Conservation (phyloP, 768 basidiomycete species). For the Suillus subaureus region DNA sequence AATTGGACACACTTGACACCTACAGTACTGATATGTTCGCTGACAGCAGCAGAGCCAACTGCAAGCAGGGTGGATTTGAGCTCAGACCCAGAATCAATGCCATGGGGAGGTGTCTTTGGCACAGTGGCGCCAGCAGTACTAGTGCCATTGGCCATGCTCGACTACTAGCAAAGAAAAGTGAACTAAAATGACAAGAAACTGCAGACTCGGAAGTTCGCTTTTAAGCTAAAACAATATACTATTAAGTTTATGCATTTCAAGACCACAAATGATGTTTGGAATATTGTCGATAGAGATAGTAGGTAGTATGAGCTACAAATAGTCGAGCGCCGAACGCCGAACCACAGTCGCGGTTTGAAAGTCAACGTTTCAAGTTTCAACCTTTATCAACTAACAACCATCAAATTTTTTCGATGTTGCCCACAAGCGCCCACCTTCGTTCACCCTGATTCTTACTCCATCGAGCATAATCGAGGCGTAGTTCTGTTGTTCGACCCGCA, state of each 20-base stretch:
- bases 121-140: neutral
- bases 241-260: neutral
- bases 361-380: too few relatives aligned
- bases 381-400: neutral
- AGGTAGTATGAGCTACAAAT: neutral
- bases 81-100: neutral
- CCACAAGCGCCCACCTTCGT: neutral
- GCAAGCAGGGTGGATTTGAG: constrained; percentile 6
- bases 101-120: neutral
- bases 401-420: neutral
- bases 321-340: neutral
- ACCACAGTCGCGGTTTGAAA: neutral
- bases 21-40: neutral
- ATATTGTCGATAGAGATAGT: neutral
- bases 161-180: neutral
- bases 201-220: neutral
- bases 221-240: neutral
- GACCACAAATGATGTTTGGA: neutral
- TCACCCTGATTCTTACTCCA: neutral
- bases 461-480: neutral
- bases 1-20: neutral
- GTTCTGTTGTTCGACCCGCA: neutral
- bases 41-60: neutral
- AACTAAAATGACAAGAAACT: neutral
- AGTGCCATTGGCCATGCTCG: neutral